Evolutionary conservation across 2,329 filamentous ascomycete species (phyloP), one percentile per base, ranked within the genome.

Genomic region (Hirsutella minnesotensis): DNA sequence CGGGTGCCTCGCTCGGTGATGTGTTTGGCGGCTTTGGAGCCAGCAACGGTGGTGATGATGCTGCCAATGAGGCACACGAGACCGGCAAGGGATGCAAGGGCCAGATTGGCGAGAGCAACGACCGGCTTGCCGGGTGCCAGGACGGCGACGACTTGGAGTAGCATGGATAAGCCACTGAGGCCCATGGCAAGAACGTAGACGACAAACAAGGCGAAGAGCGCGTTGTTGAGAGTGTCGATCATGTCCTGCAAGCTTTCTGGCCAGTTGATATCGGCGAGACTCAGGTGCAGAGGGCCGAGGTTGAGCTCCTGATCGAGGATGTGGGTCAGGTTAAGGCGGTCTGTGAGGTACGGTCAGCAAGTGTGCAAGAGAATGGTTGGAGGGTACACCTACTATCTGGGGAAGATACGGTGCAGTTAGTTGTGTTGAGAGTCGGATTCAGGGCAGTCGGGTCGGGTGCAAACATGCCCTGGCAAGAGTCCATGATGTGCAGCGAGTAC

Each of bases 401-500:
- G 5, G 57, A 48, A 31, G 61, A 61, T 18, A 55, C 48, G 10
- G 67, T 70, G 53, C 69, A 73, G 53, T 66, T 63, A 20, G 66
- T 67, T 16, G 65, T 56, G 46, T 70, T 70, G 45, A 64, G 61
- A 46, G 59, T 60, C 13, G 62, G 55, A 21, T 52, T 52, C 3
- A 55, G 49, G 9, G 44, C 56, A 3, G 67, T 68, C 2, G 61
- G 59, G 42, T 70, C 69, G 24, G 67, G 67, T 34, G 60, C 58
- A 47, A 63, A 73, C 49, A 61, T 49, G 38, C 70, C 70, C 51
- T 70, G 57, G 53, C 70, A 73, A 4, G 60, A 54, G 33, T 62
- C 60, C 66, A 69, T 67, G 50, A 73, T 49, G 48, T 73, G 70
- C 24, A 73, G 46, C 15, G 68, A 72, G 50, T 73, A 73, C 70